Evolutionary conservation across 1,139 yeast species (phyloP).

Genomic region (Lodderomyces elongisporus): DNA sequence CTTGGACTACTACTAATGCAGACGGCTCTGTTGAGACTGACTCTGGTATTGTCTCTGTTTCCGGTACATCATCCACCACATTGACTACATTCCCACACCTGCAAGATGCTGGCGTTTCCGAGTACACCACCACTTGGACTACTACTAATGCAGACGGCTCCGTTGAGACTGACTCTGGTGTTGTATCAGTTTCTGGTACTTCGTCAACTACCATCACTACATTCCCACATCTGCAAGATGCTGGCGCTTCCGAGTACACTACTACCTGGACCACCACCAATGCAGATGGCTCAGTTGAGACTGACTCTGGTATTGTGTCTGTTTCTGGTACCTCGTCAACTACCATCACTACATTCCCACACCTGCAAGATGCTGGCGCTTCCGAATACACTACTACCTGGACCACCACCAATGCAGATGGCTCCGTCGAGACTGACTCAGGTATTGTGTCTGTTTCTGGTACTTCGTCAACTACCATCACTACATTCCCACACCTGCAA

Average conservation of each 20-base stretch:
- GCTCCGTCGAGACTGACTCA: constrained; percentile 12
- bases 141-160: constrained; percentile 15
- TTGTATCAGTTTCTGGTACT: constrained; percentile 5
- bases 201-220: constrained; percentile 5
- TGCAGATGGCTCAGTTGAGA: constrained; percentile 4
- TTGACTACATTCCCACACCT: constrained; percentile 1
- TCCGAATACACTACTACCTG: constrained; percentile 16
- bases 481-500: constrained; percentile 9
- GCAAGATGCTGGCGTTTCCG: constrained; percentile 7
- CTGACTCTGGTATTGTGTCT: constrained; percentile 7
- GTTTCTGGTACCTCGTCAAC: constrained; percentile 5
- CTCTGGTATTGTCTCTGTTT: constrained; percentile 4
- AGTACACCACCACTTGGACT: constrained; percentile 15
- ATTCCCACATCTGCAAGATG: constrained; percentile 2
- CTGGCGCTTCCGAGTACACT: constrained; percentile 2
- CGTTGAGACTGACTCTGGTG: constrained; percentile 10
- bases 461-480: constrained; percentile 5
- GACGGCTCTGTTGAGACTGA: constrained; percentile 12
- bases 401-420: constrained; percentile 9
- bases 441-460: constrained; percentile 13
- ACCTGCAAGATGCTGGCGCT: constrained; percentile 7
- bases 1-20: constrained; percentile 4
- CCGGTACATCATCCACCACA: constrained; percentile 4
- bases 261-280: constrained; percentile 6
- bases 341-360: constrained; percentile 4